Percentiles rank a stretch among this genome's conserved stretches.
Evolutionary conservation across 495 filamentous ascomycete genomes (phyloP).

Genomic region (Penicillium bialowiezense): DNA sequence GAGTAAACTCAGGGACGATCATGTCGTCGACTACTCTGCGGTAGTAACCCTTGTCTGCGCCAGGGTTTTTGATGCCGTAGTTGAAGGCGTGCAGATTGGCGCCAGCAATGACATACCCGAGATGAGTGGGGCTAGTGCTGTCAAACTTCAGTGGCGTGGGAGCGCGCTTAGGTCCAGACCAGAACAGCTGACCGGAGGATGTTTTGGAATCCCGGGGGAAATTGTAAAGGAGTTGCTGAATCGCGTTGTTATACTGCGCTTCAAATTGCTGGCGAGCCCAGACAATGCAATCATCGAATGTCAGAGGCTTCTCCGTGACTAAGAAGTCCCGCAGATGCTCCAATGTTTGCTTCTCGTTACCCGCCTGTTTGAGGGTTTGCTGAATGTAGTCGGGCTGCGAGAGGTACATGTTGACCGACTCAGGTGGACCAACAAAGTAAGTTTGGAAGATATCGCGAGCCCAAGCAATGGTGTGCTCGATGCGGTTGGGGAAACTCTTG

Average conservation of each 20-base stretch:
- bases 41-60: slow-evolving; percentile 65
- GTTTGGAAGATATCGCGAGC: slow-evolving; percentile 91
- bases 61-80: slow-evolving; percentile 82
- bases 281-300: slow-evolving; percentile 90
- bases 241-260: slow-evolving; percentile 94
- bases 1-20: slow-evolving; percentile 95
- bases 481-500: slow-evolving; percentile 96
- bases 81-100: slow-evolving; percentile 97
- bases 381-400: slow-evolving; percentile 89
- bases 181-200: slow-evolving; percentile 86
- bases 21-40: slow-evolving; percentile 79
- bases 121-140: slow-evolving; percentile 75
- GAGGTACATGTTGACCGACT: slow-evolving; percentile 93
- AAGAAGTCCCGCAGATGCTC: slow-evolving; percentile 87
- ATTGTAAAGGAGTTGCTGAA: slow-evolving; percentile 94
- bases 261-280: slow-evolving; percentile 96
- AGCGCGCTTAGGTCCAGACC: slow-evolving; percentile 98
- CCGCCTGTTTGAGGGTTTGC: slow-evolving; percentile 85
- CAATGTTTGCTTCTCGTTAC: slow-evolving; percentile 93
- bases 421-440: slow-evolving; percentile 88
- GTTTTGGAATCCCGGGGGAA: slow-evolving; percentile 94
- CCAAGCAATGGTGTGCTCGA: slow-evolving; percentile 99
- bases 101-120: slow-evolving; percentile 80
- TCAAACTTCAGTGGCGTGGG: slow-evolving; percentile 91
- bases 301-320: slow-evolving; percentile 88